Evolutionary conservation across 768 basidiomycete species (phyloP), one percentile per base, ranked within the genome.

Genomic region (Serpula lacrymans): DNA sequence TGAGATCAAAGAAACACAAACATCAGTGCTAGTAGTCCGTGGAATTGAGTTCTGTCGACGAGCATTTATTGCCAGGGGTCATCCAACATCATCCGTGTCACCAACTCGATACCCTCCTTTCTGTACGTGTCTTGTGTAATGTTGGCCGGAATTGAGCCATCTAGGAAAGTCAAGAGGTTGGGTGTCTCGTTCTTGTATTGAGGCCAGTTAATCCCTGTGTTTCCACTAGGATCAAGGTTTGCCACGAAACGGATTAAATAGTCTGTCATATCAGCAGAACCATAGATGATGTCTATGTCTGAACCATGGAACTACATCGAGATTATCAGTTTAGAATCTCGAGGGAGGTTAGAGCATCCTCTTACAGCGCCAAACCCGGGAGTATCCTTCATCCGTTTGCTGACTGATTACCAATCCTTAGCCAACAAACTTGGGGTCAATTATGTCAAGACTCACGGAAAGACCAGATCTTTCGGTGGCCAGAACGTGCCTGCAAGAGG

Each of bases 81-180:
- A 23, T 41, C 21, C 25, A 42, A 35, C 21, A 39, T 11, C 43
- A 46, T 18, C 2, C 35, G 25, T 10, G 24, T 51, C 34, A 46
- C 12, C 20, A 35, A 45, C 24, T 26, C 17, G 14, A 51, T 51
- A 21, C 17, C 43, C 25, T 53, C 53, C 13, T 28, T 37, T 13
- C 57, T 48, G 33, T 53, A 57, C 7, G 49, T 49, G 37, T 59
- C 57, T 14, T 42, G 14, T 7, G 49, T 45, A 13, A 60, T 24
- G 9, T 32, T 25, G 3, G 45, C 35, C 9, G 53, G 42, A 11
- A 45, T 37, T 6, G 17, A 24, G 5, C 47, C 49, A 14, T 59
- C 57, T n/a, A 46, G 41, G 39, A 57, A 53, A 5, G 53, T 53
- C 18, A 60, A 46, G 4, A 52, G 31, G 3, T 43, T 33, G 4